Percentiles rank a stretch among this genome's conserved stretches.
Evolutionary conservation across 129 eudicot genomes (phyloP).

Genomic region (Centella asiatica): DNA sequence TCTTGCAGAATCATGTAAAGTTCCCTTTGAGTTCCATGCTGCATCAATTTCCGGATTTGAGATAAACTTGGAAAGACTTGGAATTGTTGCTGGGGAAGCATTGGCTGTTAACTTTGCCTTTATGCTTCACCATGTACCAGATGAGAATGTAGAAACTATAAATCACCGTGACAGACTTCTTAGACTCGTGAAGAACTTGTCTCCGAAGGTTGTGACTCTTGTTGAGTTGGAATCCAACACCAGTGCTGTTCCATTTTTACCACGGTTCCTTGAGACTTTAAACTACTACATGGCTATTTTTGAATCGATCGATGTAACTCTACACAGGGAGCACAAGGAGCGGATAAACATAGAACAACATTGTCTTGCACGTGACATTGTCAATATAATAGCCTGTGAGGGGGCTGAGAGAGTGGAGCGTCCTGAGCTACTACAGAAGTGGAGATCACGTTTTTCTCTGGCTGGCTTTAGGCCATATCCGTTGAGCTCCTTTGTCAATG

Average conservation of each 20-base stretch:
- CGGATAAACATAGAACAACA: constrained; percentile 49
- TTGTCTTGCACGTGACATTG: constrained; percentile 54
- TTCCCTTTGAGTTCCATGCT: constrained; percentile 49
- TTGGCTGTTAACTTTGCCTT: constrained; percentile 49
- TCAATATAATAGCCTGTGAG: constrained; percentile 55
- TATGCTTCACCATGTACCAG: constrained; percentile 59
- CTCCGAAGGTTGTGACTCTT: constrained; percentile 53
- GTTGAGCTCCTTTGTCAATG: constrained; percentile 38
- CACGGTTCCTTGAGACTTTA: constrained; percentile 41
- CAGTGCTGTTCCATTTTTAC: constrained; percentile 35
- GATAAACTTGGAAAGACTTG: constrained; percentile 18
- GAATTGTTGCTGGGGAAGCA: constrained; percentile 39
- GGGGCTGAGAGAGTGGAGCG: constrained; percentile 53
- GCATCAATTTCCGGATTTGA: constrained; percentile 27
- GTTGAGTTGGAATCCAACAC: constrained; percentile 52
- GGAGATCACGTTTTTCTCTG: constrained; percentile 42
- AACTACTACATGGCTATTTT: constrained; percentile 36
- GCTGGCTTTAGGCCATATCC: constrained; percentile 53
- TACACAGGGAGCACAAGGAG: constrained; percentile 40
- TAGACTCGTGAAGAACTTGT: constrained; percentile 38
- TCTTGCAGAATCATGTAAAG: constrained; percentile 40
- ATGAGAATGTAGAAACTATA: constrained; percentile 41
- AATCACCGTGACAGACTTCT: constrained; percentile 44
- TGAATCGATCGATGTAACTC: constrained; percentile 51
- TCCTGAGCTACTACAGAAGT: constrained; percentile 44